A percentile compares a stretch with the other conserved stretches of the same genome.
These are phyloP conservation scores for Ceratobasidium theobromae DNA, from an alignment of 1,284 basidiomycete genomes.

Conservation along the genomic window DNA sequence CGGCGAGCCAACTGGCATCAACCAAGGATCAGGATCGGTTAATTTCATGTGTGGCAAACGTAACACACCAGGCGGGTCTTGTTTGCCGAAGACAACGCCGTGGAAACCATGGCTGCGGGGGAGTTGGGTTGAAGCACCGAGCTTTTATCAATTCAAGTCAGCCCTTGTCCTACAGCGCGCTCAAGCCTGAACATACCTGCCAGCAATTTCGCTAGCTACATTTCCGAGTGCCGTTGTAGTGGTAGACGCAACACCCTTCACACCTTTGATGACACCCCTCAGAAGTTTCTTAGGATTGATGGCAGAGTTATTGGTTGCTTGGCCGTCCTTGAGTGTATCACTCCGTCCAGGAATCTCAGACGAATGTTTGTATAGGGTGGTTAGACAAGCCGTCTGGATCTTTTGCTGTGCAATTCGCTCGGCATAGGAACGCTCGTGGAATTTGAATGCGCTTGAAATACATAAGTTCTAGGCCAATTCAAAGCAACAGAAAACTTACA, in stretches of 20 bases:
- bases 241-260: slow-evolving; percentile 71
- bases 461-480: neutral
- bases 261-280: slow-evolving; percentile 71
- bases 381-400: slow-evolving; percentile 71
- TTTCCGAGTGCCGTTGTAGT: slow-evolving; percentile 82
- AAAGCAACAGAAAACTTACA: slow-evolving; percentile 41
- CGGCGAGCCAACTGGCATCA: slow-evolving; percentile 67
- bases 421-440: slow-evolving; percentile 86
- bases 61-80: slow-evolving; percentile 71
- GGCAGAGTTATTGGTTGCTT: slow-evolving; percentile 45
- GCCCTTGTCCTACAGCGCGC: neutral
- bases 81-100: slow-evolving; percentile 75
- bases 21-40: neutral
- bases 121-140: slow-evolving; percentile 87
- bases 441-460: slow-evolving; percentile 53
- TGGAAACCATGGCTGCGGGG: slow-evolving; percentile 78
- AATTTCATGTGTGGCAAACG: slow-evolving; percentile 14
- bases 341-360: slow-evolving; percentile 66
- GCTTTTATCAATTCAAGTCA: slow-evolving; percentile 48
- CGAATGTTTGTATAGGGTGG: slow-evolving; percentile 78
- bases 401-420: slow-evolving; percentile 86
- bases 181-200: slow-evolving; percentile 50
- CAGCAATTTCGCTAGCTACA: slow-evolving; percentile 69
- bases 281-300: slow-evolving; percentile 63
- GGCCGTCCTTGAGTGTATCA: slow-evolving; percentile 61